Base-by-base conservation (phyloP, 2,329 filamentous ascomycete species). In the Cladosporium sp. region DNA sequence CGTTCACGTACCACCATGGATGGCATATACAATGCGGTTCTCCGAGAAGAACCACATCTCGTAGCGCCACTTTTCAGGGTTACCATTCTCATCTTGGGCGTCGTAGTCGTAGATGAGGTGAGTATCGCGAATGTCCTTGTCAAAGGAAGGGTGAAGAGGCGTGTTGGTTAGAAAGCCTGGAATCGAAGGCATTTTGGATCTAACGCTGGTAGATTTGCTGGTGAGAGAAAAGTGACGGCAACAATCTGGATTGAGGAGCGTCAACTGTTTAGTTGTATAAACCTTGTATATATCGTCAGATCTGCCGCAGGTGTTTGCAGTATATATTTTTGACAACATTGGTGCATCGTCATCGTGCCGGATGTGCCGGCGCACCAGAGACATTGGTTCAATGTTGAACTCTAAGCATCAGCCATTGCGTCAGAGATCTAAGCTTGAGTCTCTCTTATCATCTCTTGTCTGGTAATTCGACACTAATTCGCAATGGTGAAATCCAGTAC, bases 61-160 rank as follows among this genome's bases (percentile, higher is more conserved):
- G 69, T 88, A 88, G 1, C 83, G 81, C 86, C 85, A 88, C 72
- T 85, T 87, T 61, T 86, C 83, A 0, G 83, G 80, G 5, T 82
- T 82, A 11, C 84, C 83, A 1, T 80, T 65, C 11, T 31, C 46
- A 64, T 84, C 80, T 62, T 82, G 74, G 0, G 82, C 84, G 49
- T 81, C 78, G 68, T 87, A 86, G 68, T 87, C 84, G 72, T 88
- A 87, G 62, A 87, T 78, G 1, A 87, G 77, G 67, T 87, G 84
- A 2, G 82, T 79, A 69, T 87, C 79, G 52, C 78, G 78, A 40
- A 87, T 80, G 67, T 87, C 85, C 40, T 78, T 73, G 50, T 85
- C 78, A 68, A 85, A 85, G 26, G 60, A 62, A 44, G 60, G 60
- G 21, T 62, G 60, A 33, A 62, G 49, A 29, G 77, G 60, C 4